These are phyloP conservation scores for Amphirosellinia nigrospora DNA, from an alignment of 495 filamentous ascomycete genomes.

Conservation along the genomic window DNA sequence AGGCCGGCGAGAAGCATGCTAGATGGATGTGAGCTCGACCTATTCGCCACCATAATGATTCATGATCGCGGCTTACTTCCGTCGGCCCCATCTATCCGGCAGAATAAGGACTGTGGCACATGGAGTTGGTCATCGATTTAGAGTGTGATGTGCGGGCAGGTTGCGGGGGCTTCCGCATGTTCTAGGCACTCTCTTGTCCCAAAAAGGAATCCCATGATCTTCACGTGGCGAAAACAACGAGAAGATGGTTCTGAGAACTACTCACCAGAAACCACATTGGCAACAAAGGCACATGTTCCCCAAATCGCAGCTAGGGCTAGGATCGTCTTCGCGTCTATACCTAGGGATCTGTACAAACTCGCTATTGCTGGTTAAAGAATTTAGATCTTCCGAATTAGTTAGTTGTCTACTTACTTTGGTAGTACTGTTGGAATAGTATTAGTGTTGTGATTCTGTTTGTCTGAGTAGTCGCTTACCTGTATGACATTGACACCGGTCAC, in stretches of 20 bases:
- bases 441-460: neutral
- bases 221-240: too few relatives aligned
- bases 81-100: conserved; percentile 66
- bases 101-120: conserved; percentile 60
- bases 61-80: conserved; percentile 48
- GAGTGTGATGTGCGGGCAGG: too few relatives aligned
- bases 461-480: neutral
- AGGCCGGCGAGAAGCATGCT: conserved; percentile 60
- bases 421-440: neutral
- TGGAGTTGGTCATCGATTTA: too few relatives aligned
- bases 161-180: too few relatives aligned
- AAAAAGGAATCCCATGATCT: too few relatives aligned
- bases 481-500: conserved; percentile 59
- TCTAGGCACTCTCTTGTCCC: too few relatives aligned
- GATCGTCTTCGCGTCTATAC: conserved; percentile 56
- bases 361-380: conserved; percentile 25
- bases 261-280: conserved; percentile 59
- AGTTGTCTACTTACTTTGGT: conserved; percentile 9
- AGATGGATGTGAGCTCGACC: neutral
- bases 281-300: conserved; percentile 60
- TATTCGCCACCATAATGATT: neutral
- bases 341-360: conserved; percentile 62
- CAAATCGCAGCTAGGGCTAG: conserved; percentile 63
- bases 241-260: too few relatives aligned
- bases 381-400: neutral